Evolutionary conservation across 148 eudicot species (phyloP).

Genomic region (Camellia lanceoleosa): DNA sequence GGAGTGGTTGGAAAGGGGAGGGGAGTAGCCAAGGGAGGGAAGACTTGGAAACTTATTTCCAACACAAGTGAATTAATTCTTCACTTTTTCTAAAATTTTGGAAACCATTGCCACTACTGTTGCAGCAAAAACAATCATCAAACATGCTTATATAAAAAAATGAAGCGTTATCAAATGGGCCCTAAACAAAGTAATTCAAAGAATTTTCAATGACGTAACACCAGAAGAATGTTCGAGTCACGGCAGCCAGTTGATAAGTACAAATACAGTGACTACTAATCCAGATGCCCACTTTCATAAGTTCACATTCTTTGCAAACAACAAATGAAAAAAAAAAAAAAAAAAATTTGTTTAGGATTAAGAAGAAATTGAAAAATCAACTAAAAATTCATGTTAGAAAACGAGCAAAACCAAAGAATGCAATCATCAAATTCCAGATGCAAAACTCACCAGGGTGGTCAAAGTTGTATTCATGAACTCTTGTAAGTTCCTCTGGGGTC

Average conservation of each 20-base stretch:
- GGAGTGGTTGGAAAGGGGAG: too few species aligned
- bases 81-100: too few species aligned
- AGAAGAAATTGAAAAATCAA: neutral
- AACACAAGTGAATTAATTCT: too few species aligned
- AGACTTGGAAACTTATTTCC: too few species aligned
- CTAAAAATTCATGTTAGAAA: neutral
- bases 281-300: neutral
- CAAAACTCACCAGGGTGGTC: conserved; percentile 88
- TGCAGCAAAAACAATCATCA: too few species aligned
- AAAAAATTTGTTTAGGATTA: neutral
- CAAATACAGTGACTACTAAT: neutral
- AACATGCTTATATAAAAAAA: too few species aligned
- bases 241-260: conserved; percentile 2
- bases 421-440: neutral
- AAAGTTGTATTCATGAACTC: conserved; percentile 87
- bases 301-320: conserved; percentile 7
- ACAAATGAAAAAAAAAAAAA: too few species aligned
- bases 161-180: too few species aligned
- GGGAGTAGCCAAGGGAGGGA: too few species aligned
- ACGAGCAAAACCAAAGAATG: neutral
- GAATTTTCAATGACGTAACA: neutral
- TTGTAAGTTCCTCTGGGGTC: conserved; percentile 76
- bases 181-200: neutral
- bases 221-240: neutral
- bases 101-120: too few species aligned